Percentiles rank a stretch among this genome's conserved stretches.
phyloP scores from a whole-genome alignment of 257 asterid species.

The Linaria vulgaris region DNA sequence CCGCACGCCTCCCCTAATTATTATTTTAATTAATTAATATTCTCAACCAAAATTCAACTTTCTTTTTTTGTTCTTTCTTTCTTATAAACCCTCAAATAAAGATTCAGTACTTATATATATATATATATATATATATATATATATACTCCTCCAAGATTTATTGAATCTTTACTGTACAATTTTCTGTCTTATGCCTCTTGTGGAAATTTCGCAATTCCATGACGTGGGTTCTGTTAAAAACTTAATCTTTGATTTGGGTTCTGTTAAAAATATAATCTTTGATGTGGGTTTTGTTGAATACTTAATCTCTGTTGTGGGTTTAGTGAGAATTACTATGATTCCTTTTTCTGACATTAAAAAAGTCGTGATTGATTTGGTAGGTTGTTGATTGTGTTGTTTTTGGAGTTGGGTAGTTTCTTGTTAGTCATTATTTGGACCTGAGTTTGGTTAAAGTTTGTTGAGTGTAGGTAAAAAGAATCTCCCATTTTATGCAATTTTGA shows the following conservation, averaged over 20 bases:
- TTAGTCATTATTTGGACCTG: no score
- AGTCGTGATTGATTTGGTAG: slow-evolving; percentile 6
- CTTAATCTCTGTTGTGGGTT: slow-evolving; percentile 29
- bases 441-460: neutral
- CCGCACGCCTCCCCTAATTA: neutral
- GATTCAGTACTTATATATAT: neutral
- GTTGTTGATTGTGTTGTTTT: slow-evolving; percentile 19
- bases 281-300: slow-evolving; percentile 27
- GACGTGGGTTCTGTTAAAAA: slow-evolving; percentile 28
- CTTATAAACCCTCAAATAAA: neutral
- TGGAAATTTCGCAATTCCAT: neutral
- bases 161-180: neutral
- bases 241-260: slow-evolving; percentile 32
- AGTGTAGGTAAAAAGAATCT: no score
- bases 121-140: no score
- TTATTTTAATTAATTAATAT: neutral
- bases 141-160: slow-evolving; percentile 17
- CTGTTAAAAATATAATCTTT: slow-evolving; percentile 25
- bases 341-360: slow-evolving; percentile 17
- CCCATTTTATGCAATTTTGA: neutral
- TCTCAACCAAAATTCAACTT: slow-evolving; percentile 3
- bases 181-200: slow-evolving; percentile 10
- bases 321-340: slow-evolving; percentile 25
- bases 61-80: no score
- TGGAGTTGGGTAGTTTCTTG: neutral